A percentile compares a stretch with the other conserved stretches of the same genome.
phyloP scores from a whole-genome alignment of 805 yeast genomes.

The Kodamaea jinghongensis region DNA sequence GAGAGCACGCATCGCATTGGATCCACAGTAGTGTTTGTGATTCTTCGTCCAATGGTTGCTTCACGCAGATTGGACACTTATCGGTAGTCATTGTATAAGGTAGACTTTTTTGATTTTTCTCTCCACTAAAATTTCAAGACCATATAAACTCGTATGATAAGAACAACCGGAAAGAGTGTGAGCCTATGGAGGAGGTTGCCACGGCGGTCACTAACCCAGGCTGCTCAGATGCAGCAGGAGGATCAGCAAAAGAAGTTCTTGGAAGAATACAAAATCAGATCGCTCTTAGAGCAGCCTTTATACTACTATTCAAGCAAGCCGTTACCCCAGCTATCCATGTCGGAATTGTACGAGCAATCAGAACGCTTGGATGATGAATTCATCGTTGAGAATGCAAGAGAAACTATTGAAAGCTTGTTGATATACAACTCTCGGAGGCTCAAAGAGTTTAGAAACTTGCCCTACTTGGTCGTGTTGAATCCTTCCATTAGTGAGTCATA shows the following conservation, averaged over 20 bases:
- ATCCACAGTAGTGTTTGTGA: slow-evolving; percentile 40
- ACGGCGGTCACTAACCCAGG: neutral
- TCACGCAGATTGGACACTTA: slow-evolving; percentile 5
- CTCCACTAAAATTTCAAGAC: neutral
- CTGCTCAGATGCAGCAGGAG: neutral
- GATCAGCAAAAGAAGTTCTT: slow-evolving; percentile 38
- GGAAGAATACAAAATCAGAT: slow-evolving; percentile 54
- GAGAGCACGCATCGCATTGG: slow-evolving; percentile 52
- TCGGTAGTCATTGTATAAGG: neutral
- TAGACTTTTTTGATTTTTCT: neutral
- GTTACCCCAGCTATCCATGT: slow-evolving; percentile 52
- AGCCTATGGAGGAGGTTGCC: neutral
- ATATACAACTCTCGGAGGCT: slow-evolving; percentile 70
- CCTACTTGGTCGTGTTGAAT: slow-evolving; percentile 81
- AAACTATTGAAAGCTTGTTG: slow-evolving; percentile 55
- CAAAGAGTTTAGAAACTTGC: slow-evolving; percentile 66
- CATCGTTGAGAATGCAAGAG: slow-evolving; percentile 46
- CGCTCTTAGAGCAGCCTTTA: slow-evolving; percentile 57
- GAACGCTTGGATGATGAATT: slow-evolving; percentile 36
- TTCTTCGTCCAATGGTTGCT: slow-evolving; percentile 5
- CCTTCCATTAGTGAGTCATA: slow-evolving; percentile 83
- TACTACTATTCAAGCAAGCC: slow-evolving; percentile 52
- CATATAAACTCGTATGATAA: neutral
- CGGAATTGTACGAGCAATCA: slow-evolving; percentile 45
- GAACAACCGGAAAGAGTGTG: neutral